A percentile compares a stretch with the other conserved stretches of the same genome.
These are phyloP conservation scores for Colletotrichum sp. DNA, from an alignment of 2,329 filamentous ascomycete species.

Conservation along the genomic window DNA sequence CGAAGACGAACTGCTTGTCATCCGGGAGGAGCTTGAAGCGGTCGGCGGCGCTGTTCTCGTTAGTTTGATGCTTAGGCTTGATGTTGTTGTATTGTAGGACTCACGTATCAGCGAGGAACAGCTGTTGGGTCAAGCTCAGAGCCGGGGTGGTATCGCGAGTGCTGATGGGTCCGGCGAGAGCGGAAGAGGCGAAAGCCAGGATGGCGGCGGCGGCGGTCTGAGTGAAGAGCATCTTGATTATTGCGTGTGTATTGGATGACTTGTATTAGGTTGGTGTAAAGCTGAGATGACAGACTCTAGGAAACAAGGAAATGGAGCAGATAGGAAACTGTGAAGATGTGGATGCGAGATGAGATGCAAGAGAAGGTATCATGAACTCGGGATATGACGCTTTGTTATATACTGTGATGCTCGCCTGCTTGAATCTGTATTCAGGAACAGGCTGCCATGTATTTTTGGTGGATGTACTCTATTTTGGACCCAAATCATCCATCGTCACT, in stretches of 20 bases:
- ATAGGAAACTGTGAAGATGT: background rate
- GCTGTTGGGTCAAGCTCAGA: constrained; percentile 36
- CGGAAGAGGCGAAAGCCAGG: constrained; percentile 41
- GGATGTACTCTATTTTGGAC: constrained; percentile 8
- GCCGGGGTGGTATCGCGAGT: constrained; percentile 11
- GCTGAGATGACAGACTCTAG: background rate
- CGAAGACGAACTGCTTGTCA: constrained; percentile 52
- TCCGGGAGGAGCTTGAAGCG: constrained; percentile 47
- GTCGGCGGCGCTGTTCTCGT: constrained; percentile 40
- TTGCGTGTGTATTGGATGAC: background rate
- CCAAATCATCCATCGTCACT: background rate
- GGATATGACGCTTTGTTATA: constrained; percentile 1
- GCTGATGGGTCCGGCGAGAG: constrained; percentile 27
- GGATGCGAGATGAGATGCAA: background rate
- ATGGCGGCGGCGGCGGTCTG: constrained; percentile 37
- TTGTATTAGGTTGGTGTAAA: background rate
- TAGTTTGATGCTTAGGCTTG: constrained; percentile 5
- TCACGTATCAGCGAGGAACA: constrained; percentile 43
- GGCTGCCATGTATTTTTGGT: background rate
- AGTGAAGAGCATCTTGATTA: constrained; percentile 34
- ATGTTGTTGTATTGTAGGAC: constrained; percentile 5
- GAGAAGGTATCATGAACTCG: background rate
- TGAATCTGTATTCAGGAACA: background rate
- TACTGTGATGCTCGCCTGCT: background rate
- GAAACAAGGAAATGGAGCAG: background rate